Evolutionary conservation across 495 filamentous ascomycete genomes (phyloP).

Genomic region (Xylaria nigripes): DNA sequence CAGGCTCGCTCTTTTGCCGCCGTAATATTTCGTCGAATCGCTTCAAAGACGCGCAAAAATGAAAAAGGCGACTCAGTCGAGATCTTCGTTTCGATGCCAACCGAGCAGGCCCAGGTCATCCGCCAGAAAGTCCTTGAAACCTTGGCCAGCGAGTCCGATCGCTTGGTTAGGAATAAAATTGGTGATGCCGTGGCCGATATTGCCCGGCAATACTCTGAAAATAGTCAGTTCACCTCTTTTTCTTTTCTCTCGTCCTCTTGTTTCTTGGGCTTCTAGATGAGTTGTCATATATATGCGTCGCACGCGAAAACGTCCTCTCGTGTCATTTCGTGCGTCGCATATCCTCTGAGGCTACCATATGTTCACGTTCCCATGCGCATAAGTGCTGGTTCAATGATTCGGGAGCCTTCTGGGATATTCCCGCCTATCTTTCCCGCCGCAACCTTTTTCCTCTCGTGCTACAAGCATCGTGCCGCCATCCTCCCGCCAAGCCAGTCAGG

Average conservation of each 20-base stretch:
- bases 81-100: conserved; percentile 66
- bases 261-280: not conserved
- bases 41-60: conserved; percentile 76
- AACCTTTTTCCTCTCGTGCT: not conserved
- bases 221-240: conserved; percentile 49
- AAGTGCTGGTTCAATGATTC: not conserved
- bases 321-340: conserved; percentile 5
- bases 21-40: conserved; percentile 89
- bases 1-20: conserved; percentile 70
- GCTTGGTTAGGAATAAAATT: conserved; percentile 81
- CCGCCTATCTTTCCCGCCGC: not conserved
- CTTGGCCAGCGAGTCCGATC: conserved; percentile 59
- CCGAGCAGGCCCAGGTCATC: conserved; percentile 66
- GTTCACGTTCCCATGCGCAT: not conserved
- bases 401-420: not conserved
- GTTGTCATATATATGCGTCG: not conserved
- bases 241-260: not conserved
- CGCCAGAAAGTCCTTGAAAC: conserved; percentile 71
- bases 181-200: conserved; percentile 94
- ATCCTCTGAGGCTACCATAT: not conserved
- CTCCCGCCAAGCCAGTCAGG: not conserved
- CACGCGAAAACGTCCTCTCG: conserved; percentile 9
- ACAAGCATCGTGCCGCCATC: not conserved
- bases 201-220: conserved; percentile 88
- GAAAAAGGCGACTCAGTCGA: conserved; percentile 64